These are phyloP conservation scores for Odontarrhena argentea DNA, from an alignment of 345 rosid genomes.

Conservation along the genomic window DNA sequence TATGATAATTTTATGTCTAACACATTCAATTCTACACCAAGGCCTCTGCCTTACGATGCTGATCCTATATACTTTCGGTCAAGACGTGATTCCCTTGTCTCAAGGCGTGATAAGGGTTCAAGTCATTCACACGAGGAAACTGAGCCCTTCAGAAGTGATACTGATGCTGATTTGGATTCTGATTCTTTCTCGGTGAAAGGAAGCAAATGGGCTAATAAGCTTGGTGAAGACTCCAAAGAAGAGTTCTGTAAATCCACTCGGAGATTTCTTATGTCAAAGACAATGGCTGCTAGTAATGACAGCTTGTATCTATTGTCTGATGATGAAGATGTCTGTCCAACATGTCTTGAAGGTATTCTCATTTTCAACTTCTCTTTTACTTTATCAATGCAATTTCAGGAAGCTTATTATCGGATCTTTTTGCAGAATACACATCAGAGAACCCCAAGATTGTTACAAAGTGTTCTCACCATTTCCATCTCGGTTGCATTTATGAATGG, in stretches of 20 bases:
- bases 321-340: slow-evolving; percentile 96
- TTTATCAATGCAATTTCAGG: slow-evolving; percentile 11
- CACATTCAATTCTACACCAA: slow-evolving; percentile 81
- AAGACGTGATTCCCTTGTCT: slow-evolving; percentile 61
- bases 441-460: slow-evolving; percentile 91
- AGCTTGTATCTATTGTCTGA: slow-evolving; percentile 58
- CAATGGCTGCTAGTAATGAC: slow-evolving; percentile 45
- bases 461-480: slow-evolving; percentile 96
- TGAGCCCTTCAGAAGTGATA: slow-evolving; percentile 71
- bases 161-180: slow-evolving; percentile 55
- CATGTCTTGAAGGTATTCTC: slow-evolving; percentile 92
- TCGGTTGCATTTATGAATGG: slow-evolving; percentile 98
- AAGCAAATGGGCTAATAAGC: slow-evolving; percentile 60
- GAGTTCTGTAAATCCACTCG: slow-evolving; percentile 53
- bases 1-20: slow-evolving; percentile 79
- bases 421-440: slow-evolving; percentile 86
- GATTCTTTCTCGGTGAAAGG: slow-evolving; percentile 58
- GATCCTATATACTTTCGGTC: slow-evolving; percentile 64
- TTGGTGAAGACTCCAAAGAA: slow-evolving; percentile 64
- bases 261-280: slow-evolving; percentile 55
- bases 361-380: not conserved
- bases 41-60: slow-evolving; percentile 93
- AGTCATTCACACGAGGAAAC: slow-evolving; percentile 84
- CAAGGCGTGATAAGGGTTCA: slow-evolving; percentile 86
- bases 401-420: not conserved